Base-by-base conservation (phyloP, 2,329 filamentous ascomycete species). In the Trichocomaceae sp. region DNA sequence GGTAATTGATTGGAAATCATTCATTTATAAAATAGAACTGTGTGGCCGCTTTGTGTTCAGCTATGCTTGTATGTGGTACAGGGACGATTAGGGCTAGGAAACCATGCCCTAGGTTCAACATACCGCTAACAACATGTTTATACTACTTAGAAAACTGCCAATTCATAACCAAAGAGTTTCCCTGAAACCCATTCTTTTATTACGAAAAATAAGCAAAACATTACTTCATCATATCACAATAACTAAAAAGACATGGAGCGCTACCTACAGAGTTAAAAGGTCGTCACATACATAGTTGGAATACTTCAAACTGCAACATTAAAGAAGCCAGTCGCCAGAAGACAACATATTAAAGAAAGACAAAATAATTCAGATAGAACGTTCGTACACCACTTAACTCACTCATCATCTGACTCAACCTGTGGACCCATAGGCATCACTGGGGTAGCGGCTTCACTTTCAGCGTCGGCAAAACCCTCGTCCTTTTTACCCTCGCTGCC, bases 401-500 rank as follows among this genome's bases (percentile, higher is more conserved):
- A 39, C 6, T 39, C 48, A 41, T 9, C 35, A 9, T 23, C 48
- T 17, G 41, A 47, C 3, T 51, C 53, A 6, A 51, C 48, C 15
- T 22, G 42, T 35, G 52, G 41, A 20, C 47, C 31, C 52, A 55
- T 50, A 3, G 41, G 52, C 12, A 41, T 29, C 17, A 19, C 47
- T 9, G 48, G 35, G 3, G 53, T 23, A 13, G 42, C 23, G 6
- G 53, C 31, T 19, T 55, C 42, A 29, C 53, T 47, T 29, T 55
- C 53, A 22, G 33, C 41, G 22, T 54, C 52, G 5, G 52, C 47
- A 39, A 46, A 55, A 15, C 37, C 39, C 10, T 37, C 33, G 9
- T 9, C 39, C 4, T 55, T 39, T n/a, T 45, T 39, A 19, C n/a
- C 9, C 8, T 50, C 13, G 20, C 31, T 48, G 42, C n/a, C 35